phyloP scores from a whole-genome alignment of 768 basidiomycete genomes.

The Kondoa subrosea region DNA sequence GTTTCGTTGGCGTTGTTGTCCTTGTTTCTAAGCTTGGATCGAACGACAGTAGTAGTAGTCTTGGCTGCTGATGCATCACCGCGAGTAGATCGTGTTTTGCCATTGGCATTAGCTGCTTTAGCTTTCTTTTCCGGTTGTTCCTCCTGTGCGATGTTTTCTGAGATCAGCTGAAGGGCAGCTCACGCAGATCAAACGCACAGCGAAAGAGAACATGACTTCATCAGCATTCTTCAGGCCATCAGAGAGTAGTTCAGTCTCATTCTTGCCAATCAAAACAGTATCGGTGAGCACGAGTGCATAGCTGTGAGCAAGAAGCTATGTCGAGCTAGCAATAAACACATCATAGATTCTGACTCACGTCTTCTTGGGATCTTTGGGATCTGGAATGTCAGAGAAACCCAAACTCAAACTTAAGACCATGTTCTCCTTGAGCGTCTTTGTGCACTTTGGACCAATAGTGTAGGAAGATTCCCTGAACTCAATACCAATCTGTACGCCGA shows the following conservation, averaged over 20 bases:
- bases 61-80: slow-evolving; percentile 27
- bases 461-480: slow-evolving; percentile 85
- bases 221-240: slow-evolving; percentile 68
- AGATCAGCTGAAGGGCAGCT: no score
- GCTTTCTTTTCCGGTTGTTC: slow-evolving; percentile 38
- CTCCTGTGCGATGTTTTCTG: slow-evolving; percentile 36
- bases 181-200: slow-evolving; percentile 14
- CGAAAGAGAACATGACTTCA: slow-evolving; percentile 67
- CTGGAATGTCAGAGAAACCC: slow-evolving; percentile 67
- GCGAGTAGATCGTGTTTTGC: slow-evolving; percentile 34
- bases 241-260: slow-evolving; percentile 39
- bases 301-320: slow-evolving; percentile 41
- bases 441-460: slow-evolving; percentile 63
- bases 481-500: slow-evolving; percentile 64
- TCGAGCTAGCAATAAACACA: no score
- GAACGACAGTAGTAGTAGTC: slow-evolving; percentile 38
- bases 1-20: slow-evolving; percentile 65
- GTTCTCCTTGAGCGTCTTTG: slow-evolving; percentile 48
- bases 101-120: slow-evolving; percentile 41
- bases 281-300: slow-evolving; percentile 79
- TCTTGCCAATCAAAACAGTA: slow-evolving; percentile 59
- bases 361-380: slow-evolving; percentile 46
- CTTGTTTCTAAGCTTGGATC: slow-evolving; percentile 76
- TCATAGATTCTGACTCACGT: no score
- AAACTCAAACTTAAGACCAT: slow-evolving; percentile 76